Percentiles rank a stretch among this genome's conserved stretches.
Conservation (phyloP, 2,329 filamentous ascomycete species). For the Peltaster fructicola region DNA sequence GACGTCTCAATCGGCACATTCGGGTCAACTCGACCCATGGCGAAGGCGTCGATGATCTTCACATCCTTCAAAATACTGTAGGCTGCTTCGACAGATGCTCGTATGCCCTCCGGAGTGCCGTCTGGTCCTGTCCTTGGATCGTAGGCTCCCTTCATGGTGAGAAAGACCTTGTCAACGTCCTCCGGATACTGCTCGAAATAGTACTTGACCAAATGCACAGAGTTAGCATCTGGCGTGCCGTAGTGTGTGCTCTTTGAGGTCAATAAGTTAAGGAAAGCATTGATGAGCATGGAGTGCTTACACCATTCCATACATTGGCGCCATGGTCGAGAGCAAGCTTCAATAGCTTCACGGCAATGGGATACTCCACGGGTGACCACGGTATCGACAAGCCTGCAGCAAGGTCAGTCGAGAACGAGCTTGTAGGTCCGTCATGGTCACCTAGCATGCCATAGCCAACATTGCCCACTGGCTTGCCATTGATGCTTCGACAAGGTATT, state of each 20-base stretch:
- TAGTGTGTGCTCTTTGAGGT: slow-evolving; percentile 35
- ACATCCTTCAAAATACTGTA: slow-evolving; percentile 28
- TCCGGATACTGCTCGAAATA: slow-evolving; percentile 49
- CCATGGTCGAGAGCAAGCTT: slow-evolving; percentile 21
- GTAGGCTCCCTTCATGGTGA: slow-evolving; percentile 44
- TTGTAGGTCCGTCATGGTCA: too few relatives aligned
- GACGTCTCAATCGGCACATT: slow-evolving; percentile 29
- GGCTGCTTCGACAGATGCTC: slow-evolving; percentile 41
- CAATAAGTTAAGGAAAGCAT: too few relatives aligned
- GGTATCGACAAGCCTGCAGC: too few relatives aligned
- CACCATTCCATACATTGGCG: slow-evolving; percentile 28
- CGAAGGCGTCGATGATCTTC: slow-evolving; percentile 46
- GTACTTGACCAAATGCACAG: slow-evolving; percentile 38
- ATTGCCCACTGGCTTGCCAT: too few relatives aligned
- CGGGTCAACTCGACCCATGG: too few relatives aligned
- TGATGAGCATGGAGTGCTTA: too few relatives aligned
- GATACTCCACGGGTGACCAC: too few relatives aligned
- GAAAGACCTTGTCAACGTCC: slow-evolving; percentile 42
- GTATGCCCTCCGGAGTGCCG: slow-evolving; percentile 36
- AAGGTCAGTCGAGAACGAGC: too few relatives aligned
- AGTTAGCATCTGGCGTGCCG: slow-evolving; percentile 40
- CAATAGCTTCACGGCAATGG: too few relatives aligned
- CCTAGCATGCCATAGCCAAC: too few relatives aligned
- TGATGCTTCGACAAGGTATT: too few relatives aligned
- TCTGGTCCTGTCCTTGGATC: slow-evolving; percentile 26